Base-by-base conservation (phyloP, 2,329 filamentous ascomycete species). In the Didymella sp. region DNA sequence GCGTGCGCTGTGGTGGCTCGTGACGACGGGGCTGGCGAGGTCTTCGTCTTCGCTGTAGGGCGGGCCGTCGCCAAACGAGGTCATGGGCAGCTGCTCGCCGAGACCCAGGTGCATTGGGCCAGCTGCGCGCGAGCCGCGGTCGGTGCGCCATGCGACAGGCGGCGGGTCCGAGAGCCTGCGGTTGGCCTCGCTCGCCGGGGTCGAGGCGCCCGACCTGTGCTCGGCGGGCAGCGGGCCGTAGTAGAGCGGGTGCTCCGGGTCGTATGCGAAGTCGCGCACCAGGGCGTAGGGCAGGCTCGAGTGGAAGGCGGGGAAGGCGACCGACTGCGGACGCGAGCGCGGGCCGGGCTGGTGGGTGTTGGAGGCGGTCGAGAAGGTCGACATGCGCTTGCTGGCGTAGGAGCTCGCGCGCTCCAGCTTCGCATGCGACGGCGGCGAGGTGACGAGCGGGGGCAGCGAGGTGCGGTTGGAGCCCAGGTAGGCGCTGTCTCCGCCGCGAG, bases 21-120 rank as follows among this genome's bases (percentile, higher is more conserved):
- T 91, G 17, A 96, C 91, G 15, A 89, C 84, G 0, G 93, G 93
- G 72, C 92, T 96, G 71, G 95, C 91, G 40, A 97, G 83, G 76
- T 98, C 95, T 68, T 98, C 92, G 70, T 98, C 93, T 78, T 97
- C 93, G 76, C 92, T 96, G 80, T 92, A 98, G 2, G 93, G 94
- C 21, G 93, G 93, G 0, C 93, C 93, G 72, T 76, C 76, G 45
- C 87, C 90, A 68, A 95, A 94, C 45, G 91, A 86, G 72, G 95
- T 92, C 19, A 90, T 89, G 9, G 91, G 89, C 15, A 96, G 82
- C 69, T 93, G 89, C 64, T 90, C 84, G 22, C 83, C 86, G 8
- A 54, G 46, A 3, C 60, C 61, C 51, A 71, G 62, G 84, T 88
- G 63, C 82, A 84, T 83, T 6, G 81, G 77, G 15, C 79, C 81